Percentiles rank a stretch among this genome's conserved stretches.
These are phyloP conservation scores for Aspergillus bertholletiae DNA, from an alignment of 495 filamentous ascomycete species.

Conservation along the genomic window DNA sequence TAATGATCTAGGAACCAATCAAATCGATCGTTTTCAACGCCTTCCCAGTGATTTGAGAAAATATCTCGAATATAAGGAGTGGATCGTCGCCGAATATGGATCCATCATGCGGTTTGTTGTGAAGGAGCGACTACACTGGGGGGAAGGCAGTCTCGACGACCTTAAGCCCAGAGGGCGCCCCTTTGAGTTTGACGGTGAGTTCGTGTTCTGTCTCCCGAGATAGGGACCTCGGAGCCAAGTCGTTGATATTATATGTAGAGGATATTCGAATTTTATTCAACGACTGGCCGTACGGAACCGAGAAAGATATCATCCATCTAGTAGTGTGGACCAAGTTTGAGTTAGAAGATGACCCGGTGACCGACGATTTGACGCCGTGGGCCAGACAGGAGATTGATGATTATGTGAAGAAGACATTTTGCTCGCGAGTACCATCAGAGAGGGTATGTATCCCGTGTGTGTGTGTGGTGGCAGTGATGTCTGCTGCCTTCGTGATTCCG, in stretches of 20 bases:
- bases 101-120: constrained; percentile 73
- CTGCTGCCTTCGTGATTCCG: neutral
- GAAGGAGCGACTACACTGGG: constrained; percentile 63
- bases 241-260: constrained; percentile 32
- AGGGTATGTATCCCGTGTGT: constrained; percentile 26
- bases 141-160: constrained; percentile 29
- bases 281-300: constrained; percentile 89
- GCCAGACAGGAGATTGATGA: constrained; percentile 61
- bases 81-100: constrained; percentile 61
- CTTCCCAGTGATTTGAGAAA: constrained; percentile 67
- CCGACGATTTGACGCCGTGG: constrained; percentile 61
- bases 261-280: constrained; percentile 77
- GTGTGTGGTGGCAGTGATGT: too few species aligned
- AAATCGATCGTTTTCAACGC: constrained; percentile 69
- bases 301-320: constrained; percentile 70
- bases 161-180: constrained; percentile 41
- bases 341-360: constrained; percentile 61
- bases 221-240: neutral
- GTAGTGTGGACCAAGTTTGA: constrained; percentile 92
- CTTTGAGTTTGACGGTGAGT: constrained; percentile 50
- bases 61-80: constrained; percentile 63
- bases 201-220: neutral
- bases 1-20: constrained; percentile 54
- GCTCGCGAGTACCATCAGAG: constrained; percentile 41
- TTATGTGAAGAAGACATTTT: constrained; percentile 64